Evolutionary conservation across 768 basidiomycete genomes (phyloP), one percentile per base, ranked within the genome.

Genomic region (Collybia nuda): DNA sequence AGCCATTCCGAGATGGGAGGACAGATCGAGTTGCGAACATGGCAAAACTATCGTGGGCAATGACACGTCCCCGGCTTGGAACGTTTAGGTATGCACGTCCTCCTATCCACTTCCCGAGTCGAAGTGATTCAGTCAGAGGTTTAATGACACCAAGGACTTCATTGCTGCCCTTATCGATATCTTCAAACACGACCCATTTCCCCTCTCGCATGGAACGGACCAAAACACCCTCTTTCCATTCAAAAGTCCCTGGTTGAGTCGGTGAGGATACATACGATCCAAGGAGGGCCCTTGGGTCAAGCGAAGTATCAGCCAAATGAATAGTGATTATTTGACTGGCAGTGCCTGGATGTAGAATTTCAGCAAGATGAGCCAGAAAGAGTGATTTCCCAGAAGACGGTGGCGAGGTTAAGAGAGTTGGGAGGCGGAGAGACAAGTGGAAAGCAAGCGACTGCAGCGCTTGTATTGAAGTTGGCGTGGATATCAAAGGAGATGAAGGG

Each of bases 191-290:
- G 2, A 98, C 75, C 95, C 95, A 98, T 62, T 84, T 82, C 2
- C 97, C 97, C 60, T 91, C 86, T 37, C 83, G 78, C 79, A 98
- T 86, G 0, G 95, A 87, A 35, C 90, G 87, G 8, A 95, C 85
- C 29, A 99, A 75, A 0, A 94, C 86, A 5, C 97, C 97, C 55
- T 98, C 94, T 68, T 88, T 91, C 91, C 95, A 99, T 58, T 96
- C 92, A 59, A 99, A 99, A 2, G 82, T 84, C 5, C 96, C 96
- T 0, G 93, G 85, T 21, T 80, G 80, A 1, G 79, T 83, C 0
- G 87, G 76, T 0, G 96, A 97, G 1, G 96, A 96, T 2, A 93
- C 75, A 52, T 98, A 96, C 2, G 93, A 94, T 4, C 97, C 96
- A 38, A 99, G 79, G 5, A 99, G 78, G 0, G 93, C 88, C 19